These are phyloP conservation scores for Drechslera avenae DNA, from an alignment of 2,329 filamentous ascomycete genomes.

Conservation along the genomic window DNA sequence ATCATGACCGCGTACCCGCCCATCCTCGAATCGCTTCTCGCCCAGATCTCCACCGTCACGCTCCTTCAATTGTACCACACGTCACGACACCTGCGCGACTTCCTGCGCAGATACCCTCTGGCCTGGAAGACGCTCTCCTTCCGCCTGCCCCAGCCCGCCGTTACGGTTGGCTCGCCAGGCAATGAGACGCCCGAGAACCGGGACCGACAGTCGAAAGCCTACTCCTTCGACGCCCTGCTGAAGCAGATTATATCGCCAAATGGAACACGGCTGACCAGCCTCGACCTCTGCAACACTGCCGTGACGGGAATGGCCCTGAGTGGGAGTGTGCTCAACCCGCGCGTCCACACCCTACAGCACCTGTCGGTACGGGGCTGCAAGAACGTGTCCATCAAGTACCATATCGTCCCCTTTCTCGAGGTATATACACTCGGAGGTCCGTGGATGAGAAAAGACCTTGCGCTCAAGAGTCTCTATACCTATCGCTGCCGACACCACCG, in stretches of 20 bases:
- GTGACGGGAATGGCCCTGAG: conserved; percentile 63
- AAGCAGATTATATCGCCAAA: conserved; percentile 62
- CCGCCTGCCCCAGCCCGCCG: conserved; percentile 54
- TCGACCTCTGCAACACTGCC: conserved; percentile 66
- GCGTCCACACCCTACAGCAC: conserved; percentile 61
- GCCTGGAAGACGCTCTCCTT: conserved; percentile 67
- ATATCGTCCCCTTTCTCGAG: conserved; percentile 63
- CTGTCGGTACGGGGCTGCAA: conserved; percentile 67
- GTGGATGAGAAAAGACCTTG: conserved; percentile 54
- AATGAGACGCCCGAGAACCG: conserved; percentile 48
- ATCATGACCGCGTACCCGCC: conserved; percentile 62
- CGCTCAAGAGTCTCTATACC: conserved; percentile 64
- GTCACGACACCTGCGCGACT: conserved; percentile 59
- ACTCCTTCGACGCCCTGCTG: conserved; percentile 63
- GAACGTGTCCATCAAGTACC: conserved; percentile 68
- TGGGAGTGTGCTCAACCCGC: conserved; percentile 59
- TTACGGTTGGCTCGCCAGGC: conserved; percentile 44
- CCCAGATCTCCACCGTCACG: conserved; percentile 61
- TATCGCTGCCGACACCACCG: conserved; percentile 68
- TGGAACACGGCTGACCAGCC: conserved; percentile 60
- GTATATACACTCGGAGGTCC: conserved; percentile 50
- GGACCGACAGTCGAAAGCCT: conserved; percentile 60
- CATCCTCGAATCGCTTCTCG: conserved; percentile 63
- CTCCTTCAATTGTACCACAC: conserved; percentile 65
- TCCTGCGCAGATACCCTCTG: conserved; percentile 62